Conservation (phyloP, 257 asterid genomes). For the Verbascum thapsus region DNA sequence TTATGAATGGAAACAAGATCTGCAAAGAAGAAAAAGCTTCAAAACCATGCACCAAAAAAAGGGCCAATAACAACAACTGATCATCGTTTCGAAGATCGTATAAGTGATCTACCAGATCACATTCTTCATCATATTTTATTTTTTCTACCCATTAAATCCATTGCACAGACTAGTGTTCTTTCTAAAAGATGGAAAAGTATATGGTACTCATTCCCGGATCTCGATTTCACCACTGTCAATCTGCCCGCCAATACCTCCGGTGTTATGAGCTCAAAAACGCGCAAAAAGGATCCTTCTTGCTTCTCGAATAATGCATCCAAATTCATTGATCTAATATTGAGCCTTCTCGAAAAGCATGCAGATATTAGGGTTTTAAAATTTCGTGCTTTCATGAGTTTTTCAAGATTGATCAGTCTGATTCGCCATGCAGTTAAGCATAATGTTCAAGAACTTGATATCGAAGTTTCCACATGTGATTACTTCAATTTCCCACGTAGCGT, state of each 20-base stretch:
- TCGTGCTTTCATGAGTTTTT: conserved; percentile 54
- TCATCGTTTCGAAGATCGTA: conserved; percentile 41
- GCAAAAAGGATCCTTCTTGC: no score
- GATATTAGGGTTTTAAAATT: conserved; percentile 59
- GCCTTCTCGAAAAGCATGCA: conserved; percentile 42
- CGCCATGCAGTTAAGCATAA: conserved; percentile 63
- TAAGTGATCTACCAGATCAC: conserved; percentile 80
- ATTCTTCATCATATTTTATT: conserved; percentile 62
- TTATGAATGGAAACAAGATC: conserved; percentile 88
- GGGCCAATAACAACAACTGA: no score
- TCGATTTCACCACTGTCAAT: conserved; percentile 61
- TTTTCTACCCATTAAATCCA: conserved; percentile 58
- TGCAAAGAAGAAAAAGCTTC: conserved; percentile 54
- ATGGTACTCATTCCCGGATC: conserved; percentile 80
- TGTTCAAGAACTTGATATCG: conserved; percentile 74
- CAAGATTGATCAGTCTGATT: conserved; percentile 50
- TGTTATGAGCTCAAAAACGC: conserved; percentile 8
- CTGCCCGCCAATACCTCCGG: conserved; percentile 12
- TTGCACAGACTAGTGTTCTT: conserved; percentile 61
- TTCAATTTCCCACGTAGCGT: conserved; percentile 73
- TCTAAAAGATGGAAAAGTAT: conserved; percentile 66
- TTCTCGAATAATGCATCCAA: conserved; percentile 37
- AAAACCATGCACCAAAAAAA: background rate
- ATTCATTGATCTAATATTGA: conserved; percentile 53
- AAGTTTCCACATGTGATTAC: conserved; percentile 63